phyloP scores from a whole-genome alignment of 2,329 filamentous ascomycete genomes.

The Fusarium sacchari region DNA sequence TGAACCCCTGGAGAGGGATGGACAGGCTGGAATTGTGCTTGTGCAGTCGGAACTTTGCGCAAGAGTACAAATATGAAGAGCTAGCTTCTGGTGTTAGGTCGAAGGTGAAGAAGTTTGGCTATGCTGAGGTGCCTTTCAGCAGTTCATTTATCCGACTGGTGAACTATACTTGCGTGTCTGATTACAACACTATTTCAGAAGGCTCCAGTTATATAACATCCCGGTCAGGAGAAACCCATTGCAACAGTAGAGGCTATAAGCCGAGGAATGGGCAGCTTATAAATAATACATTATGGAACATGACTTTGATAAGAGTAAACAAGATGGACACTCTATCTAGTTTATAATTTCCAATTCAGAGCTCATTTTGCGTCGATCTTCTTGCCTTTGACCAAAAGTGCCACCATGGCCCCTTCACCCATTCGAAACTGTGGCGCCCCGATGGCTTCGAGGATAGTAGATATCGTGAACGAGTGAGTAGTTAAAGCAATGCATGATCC shows the following conservation, averaged over 20 bases:
- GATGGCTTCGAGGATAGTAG: not conserved
- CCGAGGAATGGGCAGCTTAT: not conserved
- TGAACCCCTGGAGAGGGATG: not conserved
- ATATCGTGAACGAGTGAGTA: not conserved
- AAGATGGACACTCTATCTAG: too few relatives aligned
- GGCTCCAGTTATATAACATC: not conserved
- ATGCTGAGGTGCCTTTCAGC: not conserved
- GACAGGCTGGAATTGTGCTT: constrained; percentile 1
- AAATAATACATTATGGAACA: not conserved
- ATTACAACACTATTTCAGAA: not conserved
- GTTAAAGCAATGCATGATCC: not conserved
- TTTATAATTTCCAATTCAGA: rapidly evolving
- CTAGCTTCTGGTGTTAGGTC: not conserved
- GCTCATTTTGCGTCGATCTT: rapidly evolving
- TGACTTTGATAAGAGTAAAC: too few relatives aligned
- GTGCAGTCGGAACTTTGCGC: not conserved
- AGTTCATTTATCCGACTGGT: not conserved
- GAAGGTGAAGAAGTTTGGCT: not conserved
- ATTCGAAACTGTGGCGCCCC: not conserved
- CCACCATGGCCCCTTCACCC: not conserved
- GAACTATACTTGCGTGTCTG: not conserved
- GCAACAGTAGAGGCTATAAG: not conserved
- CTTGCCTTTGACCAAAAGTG: not conserved
- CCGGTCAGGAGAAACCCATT: too few relatives aligned
- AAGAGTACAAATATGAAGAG: constrained; percentile 8